Base-by-base conservation (phyloP, 345 rosid species). In the Melastoma malabathricum region DNA sequence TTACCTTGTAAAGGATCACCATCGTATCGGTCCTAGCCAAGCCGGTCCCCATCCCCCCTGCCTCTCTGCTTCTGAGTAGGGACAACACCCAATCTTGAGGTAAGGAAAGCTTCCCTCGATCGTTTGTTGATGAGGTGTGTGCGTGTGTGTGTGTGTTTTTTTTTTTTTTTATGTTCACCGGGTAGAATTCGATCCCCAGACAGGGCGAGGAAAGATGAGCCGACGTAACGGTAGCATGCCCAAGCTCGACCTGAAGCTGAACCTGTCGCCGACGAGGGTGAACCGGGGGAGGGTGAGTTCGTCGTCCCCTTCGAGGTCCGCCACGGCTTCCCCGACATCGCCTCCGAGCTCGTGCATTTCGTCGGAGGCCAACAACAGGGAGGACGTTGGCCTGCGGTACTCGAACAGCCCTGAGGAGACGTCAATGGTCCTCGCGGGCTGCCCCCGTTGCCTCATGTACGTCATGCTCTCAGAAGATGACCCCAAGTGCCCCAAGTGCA, bases 321-420 rank as follows among this genome's bases (percentile, higher is more conserved):
- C 78, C 0, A 71, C 95, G 0, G 72, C 72, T 10, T 87, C 94
- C 10, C 95, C 97, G 1, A 77, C 71, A 10, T 85, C 98, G 18
- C 96, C 93, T 0, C 90, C 81, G n/a, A 92, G 80, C 79, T 88
- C 98, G 2, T 92, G 97, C 12, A 77, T 92, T 54, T 92, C 98
- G 4, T 80, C 88, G 0, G 97, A 92, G 81, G 17, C 60, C 65
- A 71, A 71, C 74, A 78, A 70, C 12, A 12, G 41, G 10, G 82
- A 75, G 15, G 53, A 44, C 9, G 47, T 52, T 15, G 22, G 27
- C 47, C 61, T 39, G 29, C 56, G 72, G 56, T 64, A 74, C 72
- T 64, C 78, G 0, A 78, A 69, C 66, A 87, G 96, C 67, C 98
- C 98, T n/a, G 97, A 88, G 63, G 72, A 95, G 10, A 72, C 86